phyloP scores from a whole-genome alignment of 75 land plant genomes.

The Cunninghamia lanceolata region DNA sequence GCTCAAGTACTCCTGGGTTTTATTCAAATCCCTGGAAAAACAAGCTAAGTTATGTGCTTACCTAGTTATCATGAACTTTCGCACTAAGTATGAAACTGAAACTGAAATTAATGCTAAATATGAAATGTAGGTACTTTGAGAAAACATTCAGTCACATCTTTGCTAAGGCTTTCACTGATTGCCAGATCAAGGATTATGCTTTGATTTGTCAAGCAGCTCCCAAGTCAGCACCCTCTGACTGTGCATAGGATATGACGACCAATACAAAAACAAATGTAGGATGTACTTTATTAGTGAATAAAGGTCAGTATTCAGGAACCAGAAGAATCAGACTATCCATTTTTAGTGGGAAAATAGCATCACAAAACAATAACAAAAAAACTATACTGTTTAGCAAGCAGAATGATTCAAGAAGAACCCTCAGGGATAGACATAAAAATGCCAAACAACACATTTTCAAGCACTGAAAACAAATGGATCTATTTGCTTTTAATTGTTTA shows the following conservation, averaged over 20 bases:
- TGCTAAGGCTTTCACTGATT: not conserved
- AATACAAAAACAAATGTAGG: not conserved
- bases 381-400: not conserved
- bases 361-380: not conserved
- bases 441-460: slow-evolving; percentile 1
- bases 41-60: not conserved
- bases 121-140: not conserved
- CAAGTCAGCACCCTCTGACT: not conserved
- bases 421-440: not conserved
- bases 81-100: not conserved
- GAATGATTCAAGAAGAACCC: not conserved
- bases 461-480: not conserved
- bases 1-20: not conserved
- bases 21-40: not conserved
- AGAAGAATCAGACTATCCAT: not conserved
- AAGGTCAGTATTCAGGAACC: not conserved
- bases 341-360: not conserved
- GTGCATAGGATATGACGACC: not conserved
- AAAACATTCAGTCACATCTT: not conserved
- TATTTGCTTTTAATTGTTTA: not conserved
- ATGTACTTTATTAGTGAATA: not conserved
- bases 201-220: not conserved
- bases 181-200: not conserved
- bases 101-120: not conserved
- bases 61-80: not conserved